Percentiles rank a stretch among this genome's conserved stretches.
Conservation (phyloP, 495 filamentous ascomycete genomes). For the Penicillium psychrofluorescens region DNA sequence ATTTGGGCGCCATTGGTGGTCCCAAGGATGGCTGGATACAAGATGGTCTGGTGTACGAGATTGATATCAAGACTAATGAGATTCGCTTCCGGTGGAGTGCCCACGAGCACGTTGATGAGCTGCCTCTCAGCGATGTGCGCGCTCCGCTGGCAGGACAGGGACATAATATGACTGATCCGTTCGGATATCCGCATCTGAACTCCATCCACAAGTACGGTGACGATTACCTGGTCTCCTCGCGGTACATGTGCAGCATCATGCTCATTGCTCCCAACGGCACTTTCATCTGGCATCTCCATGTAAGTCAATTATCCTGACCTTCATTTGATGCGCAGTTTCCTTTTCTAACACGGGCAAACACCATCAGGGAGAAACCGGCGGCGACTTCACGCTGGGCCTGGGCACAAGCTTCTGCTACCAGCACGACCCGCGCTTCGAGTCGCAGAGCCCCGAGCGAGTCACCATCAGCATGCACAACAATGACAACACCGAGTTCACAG, state of each 20-base stretch:
- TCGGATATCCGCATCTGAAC: slow-evolving; percentile 35
- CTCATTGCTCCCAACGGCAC: slow-evolving; percentile 21
- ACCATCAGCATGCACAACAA: slow-evolving; percentile 22
- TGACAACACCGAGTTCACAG: slow-evolving; percentile 11
- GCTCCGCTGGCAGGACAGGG: slow-evolving; percentile 8
- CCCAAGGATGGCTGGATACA: slow-evolving; percentile 41
- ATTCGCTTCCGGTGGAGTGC: slow-evolving; percentile 32
- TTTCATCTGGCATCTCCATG: slow-evolving; percentile 32
- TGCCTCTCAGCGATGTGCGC: slow-evolving; percentile 7
- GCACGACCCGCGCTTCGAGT: slow-evolving; percentile 18
- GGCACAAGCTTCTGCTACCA: slow-evolving; percentile 21
- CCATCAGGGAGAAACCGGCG: slow-evolving; percentile 25
- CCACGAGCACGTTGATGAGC: slow-evolving; percentile 19
- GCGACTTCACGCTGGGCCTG: slow-evolving; percentile 22
- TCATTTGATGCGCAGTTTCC: too few species aligned
- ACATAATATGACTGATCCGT: slow-evolving; percentile 17
- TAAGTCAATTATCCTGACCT: slow-evolving; percentile 4
- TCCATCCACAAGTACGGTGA: slow-evolving; percentile 27
- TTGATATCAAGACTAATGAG: slow-evolving; percentile 32
- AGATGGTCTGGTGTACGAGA: slow-evolving; percentile 43
- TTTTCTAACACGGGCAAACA: too few species aligned
- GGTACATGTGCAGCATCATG: slow-evolving; percentile 30
- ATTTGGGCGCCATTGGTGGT: slow-evolving; percentile 36
- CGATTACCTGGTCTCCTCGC: slow-evolving; percentile 26
- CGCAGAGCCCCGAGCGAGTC: slow-evolving; percentile 10